Conservation (phyloP, 2,329 filamentous ascomycete species). For the Xylaria sp. region DNA sequence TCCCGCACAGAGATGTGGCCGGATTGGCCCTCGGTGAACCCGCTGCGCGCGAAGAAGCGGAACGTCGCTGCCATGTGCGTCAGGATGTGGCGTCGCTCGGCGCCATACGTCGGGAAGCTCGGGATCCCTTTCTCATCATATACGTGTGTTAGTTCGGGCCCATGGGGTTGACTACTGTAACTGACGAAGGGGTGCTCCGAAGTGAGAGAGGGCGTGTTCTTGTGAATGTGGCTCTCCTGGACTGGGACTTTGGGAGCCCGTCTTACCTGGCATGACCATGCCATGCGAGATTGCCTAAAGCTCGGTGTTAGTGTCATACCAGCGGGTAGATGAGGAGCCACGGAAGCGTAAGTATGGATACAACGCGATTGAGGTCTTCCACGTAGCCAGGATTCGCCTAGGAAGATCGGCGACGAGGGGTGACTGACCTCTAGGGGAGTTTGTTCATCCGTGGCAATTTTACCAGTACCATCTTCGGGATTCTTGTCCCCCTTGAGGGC, state of each 20-base stretch:
- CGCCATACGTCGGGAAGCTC: conserved; percentile 53
- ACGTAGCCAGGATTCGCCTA: neutral
- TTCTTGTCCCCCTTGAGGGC: conserved; percentile 39
- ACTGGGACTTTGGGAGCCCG: conserved; percentile 15
- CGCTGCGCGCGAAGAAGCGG: conserved; percentile 73
- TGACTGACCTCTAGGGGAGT: conserved; percentile 49
- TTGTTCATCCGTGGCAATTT: conserved; percentile 36
- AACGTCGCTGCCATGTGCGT: conserved; percentile 76
- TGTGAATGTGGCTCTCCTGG: neutral
- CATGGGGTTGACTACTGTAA: neutral
- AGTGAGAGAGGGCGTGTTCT: neutral
- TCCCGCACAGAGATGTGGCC: conserved; percentile 56
- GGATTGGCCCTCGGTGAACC: conserved; percentile 75
- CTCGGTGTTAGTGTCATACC: conserved; percentile 10
- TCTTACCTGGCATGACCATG: conserved; percentile 49
- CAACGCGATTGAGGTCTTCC: neutral
- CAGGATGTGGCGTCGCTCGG: conserved; percentile 71
- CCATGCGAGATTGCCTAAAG: conserved; percentile 53
- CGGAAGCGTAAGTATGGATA: conserved; percentile 2
- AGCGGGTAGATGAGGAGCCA: neutral
- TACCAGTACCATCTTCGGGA: conserved; percentile 22
- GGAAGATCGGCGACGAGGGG: neutral
- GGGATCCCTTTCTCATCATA: conserved; percentile 55
- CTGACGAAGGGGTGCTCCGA: neutral
- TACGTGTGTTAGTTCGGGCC: conserved; percentile 8